phyloP scores from a whole-genome alignment of 2,329 filamentous ascomycete species.

The Didymella keratinophila region DNA sequence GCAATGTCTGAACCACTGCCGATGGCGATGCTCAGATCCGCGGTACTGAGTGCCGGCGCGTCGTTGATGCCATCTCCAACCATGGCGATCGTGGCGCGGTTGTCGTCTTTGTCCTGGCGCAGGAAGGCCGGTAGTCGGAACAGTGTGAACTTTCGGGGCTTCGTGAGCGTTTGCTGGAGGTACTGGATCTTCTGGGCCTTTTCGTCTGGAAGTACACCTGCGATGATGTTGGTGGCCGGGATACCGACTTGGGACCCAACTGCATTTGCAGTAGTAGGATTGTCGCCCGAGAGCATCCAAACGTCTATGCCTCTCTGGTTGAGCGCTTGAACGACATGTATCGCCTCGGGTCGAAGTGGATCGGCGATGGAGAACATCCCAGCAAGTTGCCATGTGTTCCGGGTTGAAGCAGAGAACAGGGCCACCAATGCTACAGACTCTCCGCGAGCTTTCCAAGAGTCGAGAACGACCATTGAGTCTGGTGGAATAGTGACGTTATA shows the following conservation, averaged over 20 bases:
- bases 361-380: slow-evolving; percentile 81
- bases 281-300: slow-evolving; percentile 95
- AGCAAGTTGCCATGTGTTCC: slow-evolving; percentile 56
- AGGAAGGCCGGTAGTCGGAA: slow-evolving; percentile 30
- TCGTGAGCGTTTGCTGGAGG: slow-evolving; percentile 49
- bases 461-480: slow-evolving; percentile 32
- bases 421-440: slow-evolving; percentile 54
- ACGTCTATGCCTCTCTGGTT: slow-evolving; percentile 72
- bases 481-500: slow-evolving; percentile 43
- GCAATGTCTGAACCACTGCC: slow-evolving; percentile 84
- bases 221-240: slow-evolving; percentile 75
- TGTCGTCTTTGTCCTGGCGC: slow-evolving; percentile 4
- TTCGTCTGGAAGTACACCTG: slow-evolving; percentile 83
- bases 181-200: slow-evolving; percentile 76
- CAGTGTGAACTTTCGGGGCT: slow-evolving; percentile 27
- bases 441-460: slow-evolving; percentile 53
- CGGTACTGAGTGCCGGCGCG: slow-evolving; percentile 78
- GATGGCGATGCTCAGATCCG: slow-evolving; percentile 84
- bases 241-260: slow-evolving; percentile 82
- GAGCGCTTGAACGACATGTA: slow-evolving; percentile 69
- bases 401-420: slow-evolving; percentile 15
- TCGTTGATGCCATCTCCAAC: slow-evolving; percentile 90
- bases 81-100: slow-evolving; percentile 74
- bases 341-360: slow-evolving; percentile 77
- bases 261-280: slow-evolving; percentile 80